Percentiles rank a stretch among this genome's conserved stretches.
Conservation (phyloP, 1,139 yeast genomes). For the Hanseniaspora gamundiae region DNA sequence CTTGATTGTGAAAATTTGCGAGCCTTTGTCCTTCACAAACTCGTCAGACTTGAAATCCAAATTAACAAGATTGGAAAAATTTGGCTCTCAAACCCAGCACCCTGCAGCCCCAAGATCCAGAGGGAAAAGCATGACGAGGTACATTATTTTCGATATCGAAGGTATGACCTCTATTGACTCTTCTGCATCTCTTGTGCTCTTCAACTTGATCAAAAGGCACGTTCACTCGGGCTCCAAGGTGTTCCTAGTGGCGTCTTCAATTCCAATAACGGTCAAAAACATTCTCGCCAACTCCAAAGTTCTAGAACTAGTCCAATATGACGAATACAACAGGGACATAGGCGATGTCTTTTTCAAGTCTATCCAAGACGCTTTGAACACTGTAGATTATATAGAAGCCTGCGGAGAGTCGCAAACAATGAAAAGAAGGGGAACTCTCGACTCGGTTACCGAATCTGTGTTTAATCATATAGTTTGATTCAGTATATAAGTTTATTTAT, state of each 20-base stretch:
- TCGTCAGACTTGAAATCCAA: conserved; percentile 71
- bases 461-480: not conserved
- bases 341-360: conserved; percentile 6
- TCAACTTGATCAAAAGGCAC: conserved; percentile 46
- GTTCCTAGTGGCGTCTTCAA: conserved; percentile 53
- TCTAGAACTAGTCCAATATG: conserved; percentile 14
- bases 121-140: conserved; percentile 42
- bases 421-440: not conserved
- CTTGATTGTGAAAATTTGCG: conserved; percentile 76
- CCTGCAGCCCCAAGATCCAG: conserved; percentile 62
- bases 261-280: conserved; percentile 28
- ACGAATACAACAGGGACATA: not conserved
- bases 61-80: conserved; percentile 63
- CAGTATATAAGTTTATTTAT: not conserved
- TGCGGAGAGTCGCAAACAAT: not conserved
- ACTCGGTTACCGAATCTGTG: not conserved
- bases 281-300: conserved; percentile 26
- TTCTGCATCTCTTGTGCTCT: conserved; percentile 67
- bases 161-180: conserved; percentile 87
- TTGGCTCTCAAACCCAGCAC: conserved; percentile 74
- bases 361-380: conserved; percentile 10
- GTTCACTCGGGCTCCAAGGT: conserved; percentile 44
- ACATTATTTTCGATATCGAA: conserved; percentile 64
- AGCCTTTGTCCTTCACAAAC: conserved; percentile 86
- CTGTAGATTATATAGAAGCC: conserved; percentile 7